Conservation (phyloP, 1,284 basidiomycete genomes). For the Mrakiaceae sp. region DNA sequence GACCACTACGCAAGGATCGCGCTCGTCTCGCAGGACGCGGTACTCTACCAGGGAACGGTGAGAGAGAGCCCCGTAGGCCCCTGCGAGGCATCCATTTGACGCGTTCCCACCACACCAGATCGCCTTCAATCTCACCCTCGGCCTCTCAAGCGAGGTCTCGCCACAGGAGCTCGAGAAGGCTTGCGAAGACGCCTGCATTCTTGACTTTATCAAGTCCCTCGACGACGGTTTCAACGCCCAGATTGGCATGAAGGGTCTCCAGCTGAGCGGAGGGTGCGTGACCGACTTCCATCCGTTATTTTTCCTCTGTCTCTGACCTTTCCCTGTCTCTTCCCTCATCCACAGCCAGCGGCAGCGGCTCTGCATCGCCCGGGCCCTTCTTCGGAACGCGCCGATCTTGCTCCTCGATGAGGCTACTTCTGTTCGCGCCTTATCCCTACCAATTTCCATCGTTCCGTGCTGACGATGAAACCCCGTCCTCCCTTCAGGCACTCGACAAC, state of each 20-base stretch:
- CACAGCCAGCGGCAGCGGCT: slow-evolving; percentile 23
- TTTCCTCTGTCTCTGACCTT: not conserved
- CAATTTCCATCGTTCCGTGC: too few species aligned
- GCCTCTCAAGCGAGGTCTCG: not conserved
- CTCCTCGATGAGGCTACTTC: slow-evolving; percentile 18
- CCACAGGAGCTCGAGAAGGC: slow-evolving; percentile 6
- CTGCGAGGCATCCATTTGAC: not conserved
- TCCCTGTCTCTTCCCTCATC: not conserved
- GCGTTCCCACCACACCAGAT: not conserved
- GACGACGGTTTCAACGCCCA: slow-evolving; percentile 36
- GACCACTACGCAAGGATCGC: slow-evolving; percentile 33
- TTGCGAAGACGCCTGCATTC: slow-evolving; percentile 26
- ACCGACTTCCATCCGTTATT: not conserved
- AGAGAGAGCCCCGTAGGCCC: not conserved
- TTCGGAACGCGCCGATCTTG: slow-evolving; percentile 35
- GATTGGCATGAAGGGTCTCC: slow-evolving; percentile 36
- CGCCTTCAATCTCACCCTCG: slow-evolving; percentile 14
- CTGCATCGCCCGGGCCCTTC: slow-evolving; percentile 37
- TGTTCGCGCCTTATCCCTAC: too few species aligned
- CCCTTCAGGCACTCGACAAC: slow-evolving; percentile 25
- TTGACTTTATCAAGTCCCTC: slow-evolving; percentile 35
- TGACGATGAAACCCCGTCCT: too few species aligned
- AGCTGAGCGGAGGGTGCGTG: slow-evolving; percentile 32
- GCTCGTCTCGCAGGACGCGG: slow-evolving; percentile 38
- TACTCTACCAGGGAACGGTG: slow-evolving; percentile 34